Conservation (phyloP, 257 asterid species). For the Paulownia fortunei region DNA sequence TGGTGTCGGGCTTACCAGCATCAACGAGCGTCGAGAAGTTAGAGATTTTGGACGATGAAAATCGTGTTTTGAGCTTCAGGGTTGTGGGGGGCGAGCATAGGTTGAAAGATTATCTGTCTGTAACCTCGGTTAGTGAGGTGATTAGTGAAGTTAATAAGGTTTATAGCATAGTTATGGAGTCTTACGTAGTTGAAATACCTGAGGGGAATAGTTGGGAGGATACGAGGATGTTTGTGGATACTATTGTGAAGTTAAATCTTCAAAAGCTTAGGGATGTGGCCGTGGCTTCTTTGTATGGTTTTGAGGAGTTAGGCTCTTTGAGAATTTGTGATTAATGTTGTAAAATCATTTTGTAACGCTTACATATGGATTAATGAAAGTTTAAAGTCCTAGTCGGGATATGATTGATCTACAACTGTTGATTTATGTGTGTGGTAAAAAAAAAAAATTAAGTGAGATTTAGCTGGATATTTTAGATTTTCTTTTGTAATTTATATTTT, state of each 20-base stretch:
- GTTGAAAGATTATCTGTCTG: slow-evolving; percentile 50
- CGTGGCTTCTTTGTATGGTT: slow-evolving; percentile 48
- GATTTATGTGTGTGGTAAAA: too few species aligned
- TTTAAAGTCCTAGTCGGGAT: too few species aligned
- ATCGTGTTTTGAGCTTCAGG: slow-evolving; percentile 48
- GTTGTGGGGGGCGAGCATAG: slow-evolving; percentile 64
- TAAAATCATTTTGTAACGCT: neutral
- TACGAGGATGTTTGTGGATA: slow-evolving; percentile 55
- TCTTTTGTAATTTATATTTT: too few species aligned
- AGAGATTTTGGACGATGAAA: slow-evolving; percentile 54
- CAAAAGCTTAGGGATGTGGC: slow-evolving; percentile 62
- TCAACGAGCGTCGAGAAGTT: slow-evolving; percentile 55
- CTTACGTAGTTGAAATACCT: slow-evolving; percentile 56
- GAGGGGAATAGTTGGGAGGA: slow-evolving; percentile 59
- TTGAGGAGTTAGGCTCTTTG: neutral
- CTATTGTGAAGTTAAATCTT: slow-evolving; percentile 54
- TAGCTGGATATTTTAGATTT: too few species aligned
- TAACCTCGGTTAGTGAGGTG: slow-evolving; percentile 53
- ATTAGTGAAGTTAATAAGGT: slow-evolving; percentile 13
- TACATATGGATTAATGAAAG: neutral
- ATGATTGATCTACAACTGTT: too few species aligned
- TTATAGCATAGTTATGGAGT: slow-evolving; percentile 51
- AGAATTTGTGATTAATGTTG: neutral
- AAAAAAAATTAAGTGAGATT: too few species aligned
- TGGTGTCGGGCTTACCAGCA: slow-evolving; percentile 59